phyloP scores from a whole-genome alignment of 768 basidiomycete species.

The Erythrobasidium yunnanense region DNA sequence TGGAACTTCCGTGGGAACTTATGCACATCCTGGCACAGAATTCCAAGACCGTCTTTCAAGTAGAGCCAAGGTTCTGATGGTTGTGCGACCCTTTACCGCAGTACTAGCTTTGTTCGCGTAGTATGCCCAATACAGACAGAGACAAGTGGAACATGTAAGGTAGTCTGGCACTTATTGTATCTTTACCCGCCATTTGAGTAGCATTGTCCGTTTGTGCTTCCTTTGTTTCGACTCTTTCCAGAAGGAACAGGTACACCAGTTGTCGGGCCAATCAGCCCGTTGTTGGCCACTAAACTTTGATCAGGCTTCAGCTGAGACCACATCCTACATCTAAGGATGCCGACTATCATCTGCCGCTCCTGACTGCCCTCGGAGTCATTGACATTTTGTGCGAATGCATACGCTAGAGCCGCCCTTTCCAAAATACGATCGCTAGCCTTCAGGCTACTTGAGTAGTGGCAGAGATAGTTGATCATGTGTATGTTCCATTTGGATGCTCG shows the following conservation, averaged over 20 bases:
- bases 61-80: neutral
- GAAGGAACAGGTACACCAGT: neutral
- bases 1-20: constrained; percentile 22
- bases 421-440: neutral
- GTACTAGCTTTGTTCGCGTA: too few species aligned
- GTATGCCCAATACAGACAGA: too few species aligned
- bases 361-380: too few species aligned
- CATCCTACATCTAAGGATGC: too few species aligned
- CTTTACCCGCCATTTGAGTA: too few species aligned
- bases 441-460: neutral
- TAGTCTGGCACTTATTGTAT: too few species aligned
- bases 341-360: too few species aligned
- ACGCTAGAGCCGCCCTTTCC: neutral
- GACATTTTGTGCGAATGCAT: too few species aligned
- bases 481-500: neutral
- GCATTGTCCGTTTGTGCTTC: too few species aligned
- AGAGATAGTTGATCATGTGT: neutral
- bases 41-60: constrained; percentile 10
- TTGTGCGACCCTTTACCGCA: neutral
- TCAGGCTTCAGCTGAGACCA: neutral
- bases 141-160: too few species aligned
- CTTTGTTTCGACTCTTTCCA: neutral
- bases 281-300: neutral
- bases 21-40: constrained; percentile 3
- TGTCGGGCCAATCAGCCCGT: neutral